Percentiles rank a stretch among this genome's conserved stretches.
phyloP scores from a whole-genome alignment of 768 basidiomycete species.

The Wakefieldia striispora region DNA sequence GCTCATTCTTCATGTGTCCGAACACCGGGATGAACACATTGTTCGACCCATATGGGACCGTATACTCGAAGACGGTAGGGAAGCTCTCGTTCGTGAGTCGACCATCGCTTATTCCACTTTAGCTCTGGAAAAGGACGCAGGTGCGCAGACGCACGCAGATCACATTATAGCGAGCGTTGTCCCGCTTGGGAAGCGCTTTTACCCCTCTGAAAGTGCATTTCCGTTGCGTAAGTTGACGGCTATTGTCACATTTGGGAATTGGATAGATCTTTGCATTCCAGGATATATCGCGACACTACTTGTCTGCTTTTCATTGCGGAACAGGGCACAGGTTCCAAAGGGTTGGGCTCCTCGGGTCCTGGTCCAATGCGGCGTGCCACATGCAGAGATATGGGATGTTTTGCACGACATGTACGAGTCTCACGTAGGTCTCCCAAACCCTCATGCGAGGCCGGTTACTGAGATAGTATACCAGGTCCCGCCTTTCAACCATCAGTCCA shows the following conservation, averaged over 20 bases:
- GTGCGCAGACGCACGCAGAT: slow-evolving; percentile 56
- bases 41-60: slow-evolving; percentile 87
- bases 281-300: slow-evolving; percentile 76
- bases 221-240: slow-evolving; percentile 63
- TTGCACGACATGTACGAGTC: slow-evolving; percentile 87
- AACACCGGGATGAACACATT: slow-evolving; percentile 82
- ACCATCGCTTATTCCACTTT: slow-evolving; percentile 38
- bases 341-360: slow-evolving; percentile 86
- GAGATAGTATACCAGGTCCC: slow-evolving; percentile 51
- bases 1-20: slow-evolving; percentile 89
- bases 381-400: slow-evolving; percentile 79
- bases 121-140: slow-evolving; percentile 59
- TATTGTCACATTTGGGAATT: not conserved
- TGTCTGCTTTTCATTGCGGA: slow-evolving; percentile 66
- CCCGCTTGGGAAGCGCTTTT: slow-evolving; percentile 80
- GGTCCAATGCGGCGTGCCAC: slow-evolving; percentile 78
- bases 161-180: slow-evolving; percentile 62
- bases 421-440: slow-evolving; percentile 51
- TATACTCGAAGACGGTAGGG: slow-evolving; percentile 77
- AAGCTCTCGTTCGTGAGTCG: not conserved
- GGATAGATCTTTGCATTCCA: slow-evolving; percentile 29
- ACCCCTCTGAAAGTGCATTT: slow-evolving; percentile 88
- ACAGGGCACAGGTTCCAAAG: slow-evolving; percentile 53
- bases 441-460: slow-evolving; percentile 1
- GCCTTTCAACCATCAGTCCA: slow-evolving; percentile 78